These are phyloP conservation scores for Tetrapisispora namnaoensis DNA, from an alignment of 805 yeast species.

Conservation along the genomic window DNA sequence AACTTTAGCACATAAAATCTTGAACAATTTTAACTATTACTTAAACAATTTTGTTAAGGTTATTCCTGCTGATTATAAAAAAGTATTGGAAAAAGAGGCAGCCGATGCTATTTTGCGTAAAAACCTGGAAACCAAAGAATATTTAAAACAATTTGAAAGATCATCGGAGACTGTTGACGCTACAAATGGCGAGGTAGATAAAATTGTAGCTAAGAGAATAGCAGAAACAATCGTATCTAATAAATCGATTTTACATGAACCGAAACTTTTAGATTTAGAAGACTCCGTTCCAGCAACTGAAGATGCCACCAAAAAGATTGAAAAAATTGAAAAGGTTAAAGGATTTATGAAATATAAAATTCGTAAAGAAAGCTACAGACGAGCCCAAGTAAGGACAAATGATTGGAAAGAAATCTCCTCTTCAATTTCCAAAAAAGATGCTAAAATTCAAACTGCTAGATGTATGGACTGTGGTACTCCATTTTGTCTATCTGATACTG, in stretches of 20 bases:
- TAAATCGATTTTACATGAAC: slow-evolving; percentile 45
- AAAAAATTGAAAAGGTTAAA: slow-evolving; percentile 53
- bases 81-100: slow-evolving; percentile 73
- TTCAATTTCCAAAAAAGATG: slow-evolving; percentile 75
- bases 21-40: slow-evolving; percentile 80
- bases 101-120: slow-evolving; percentile 56
- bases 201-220: slow-evolving; percentile 34
- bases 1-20: slow-evolving; percentile 73
- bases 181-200: slow-evolving; percentile 79
- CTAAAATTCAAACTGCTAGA: slow-evolving; percentile 86
- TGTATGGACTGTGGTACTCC: slow-evolving; percentile 99
- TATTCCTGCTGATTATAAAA: slow-evolving; percentile 84
- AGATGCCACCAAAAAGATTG: slow-evolving; percentile 52
- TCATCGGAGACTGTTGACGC: slow-evolving; percentile 74
- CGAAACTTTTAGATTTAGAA: slow-evolving; percentile 80
- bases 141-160: slow-evolving; percentile 62
- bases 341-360: slow-evolving; percentile 94
- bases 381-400: slow-evolving; percentile 60
- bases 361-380: slow-evolving; percentile 78
- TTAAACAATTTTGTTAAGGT: slow-evolving; percentile 88
- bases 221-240: slow-evolving; percentile 17
- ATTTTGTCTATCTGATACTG: slow-evolving; percentile 95
- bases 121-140: slow-evolving; percentile 46
- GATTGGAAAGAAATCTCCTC: slow-evolving; percentile 91
- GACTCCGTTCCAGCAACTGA: slow-evolving; percentile 70